These are phyloP conservation scores for Saturnispora serradocipensis DNA, from an alignment of 805 yeast species.

Conservation along the genomic window DNA sequence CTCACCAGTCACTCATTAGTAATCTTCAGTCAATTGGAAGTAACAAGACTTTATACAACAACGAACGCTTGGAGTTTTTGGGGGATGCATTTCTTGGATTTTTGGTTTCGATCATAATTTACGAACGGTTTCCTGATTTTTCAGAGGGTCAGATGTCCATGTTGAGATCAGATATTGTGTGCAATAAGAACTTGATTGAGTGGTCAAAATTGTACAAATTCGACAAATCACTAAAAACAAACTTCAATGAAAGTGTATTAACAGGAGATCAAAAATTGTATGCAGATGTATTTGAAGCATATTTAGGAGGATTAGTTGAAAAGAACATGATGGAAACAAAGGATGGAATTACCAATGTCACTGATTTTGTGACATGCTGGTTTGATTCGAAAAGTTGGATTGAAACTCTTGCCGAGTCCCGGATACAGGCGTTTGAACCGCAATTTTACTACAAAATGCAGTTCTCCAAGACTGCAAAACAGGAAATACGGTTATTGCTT, in stretches of 20 bases:
- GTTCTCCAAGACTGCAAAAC: slow-evolving; percentile 31
- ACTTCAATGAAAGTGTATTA: slow-evolving; percentile 30
- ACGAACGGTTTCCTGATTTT: slow-evolving; percentile 54
- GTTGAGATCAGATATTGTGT: slow-evolving; percentile 60
- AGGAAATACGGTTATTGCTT: slow-evolving; percentile 47
- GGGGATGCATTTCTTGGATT: slow-evolving; percentile 82
- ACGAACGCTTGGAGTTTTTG: slow-evolving; percentile 81
- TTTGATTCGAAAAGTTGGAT: slow-evolving; percentile 49
- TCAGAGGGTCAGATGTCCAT: slow-evolving; percentile 75
- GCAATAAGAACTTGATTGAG: slow-evolving; percentile 59
- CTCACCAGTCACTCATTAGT: slow-evolving; percentile 69
- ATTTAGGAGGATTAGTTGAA: slow-evolving; percentile 71
- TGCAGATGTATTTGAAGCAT: slow-evolving; percentile 93
- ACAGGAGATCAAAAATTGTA: slow-evolving; percentile 57
- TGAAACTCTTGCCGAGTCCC: slow-evolving; percentile 35
- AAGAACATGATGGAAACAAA: slow-evolving; percentile 31
- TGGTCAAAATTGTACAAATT: slow-evolving; percentile 65
- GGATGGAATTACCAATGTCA: slow-evolving; percentile 39
- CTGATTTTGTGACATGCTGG: slow-evolving; percentile 30
- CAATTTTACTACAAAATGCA: slow-evolving; percentile 11
- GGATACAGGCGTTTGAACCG: slow-evolving; percentile 11
- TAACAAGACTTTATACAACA: slow-evolving; percentile 54
- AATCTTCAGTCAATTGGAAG: slow-evolving; percentile 43
- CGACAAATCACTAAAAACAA: slow-evolving; percentile 42
- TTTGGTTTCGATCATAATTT: slow-evolving; percentile 60